Evolutionary conservation across 129 eudicot genomes (phyloP).

Genomic region (Flaveria brownii): DNA sequence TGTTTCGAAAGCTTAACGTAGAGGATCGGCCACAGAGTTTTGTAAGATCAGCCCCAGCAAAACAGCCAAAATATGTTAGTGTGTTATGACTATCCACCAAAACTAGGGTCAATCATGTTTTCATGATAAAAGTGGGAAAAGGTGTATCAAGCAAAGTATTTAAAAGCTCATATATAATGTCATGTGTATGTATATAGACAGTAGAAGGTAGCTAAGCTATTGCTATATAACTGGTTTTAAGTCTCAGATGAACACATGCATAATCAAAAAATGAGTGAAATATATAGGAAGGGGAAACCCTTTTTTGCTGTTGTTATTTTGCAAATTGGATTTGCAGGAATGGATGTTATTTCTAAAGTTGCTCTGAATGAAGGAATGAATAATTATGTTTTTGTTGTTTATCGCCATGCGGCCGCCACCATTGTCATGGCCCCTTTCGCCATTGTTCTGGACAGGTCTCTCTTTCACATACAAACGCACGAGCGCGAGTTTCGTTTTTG

Average conservation of each 20-base stretch:
- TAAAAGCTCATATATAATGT: conserved; percentile 6
- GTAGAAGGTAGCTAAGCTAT: conserved; percentile 25
- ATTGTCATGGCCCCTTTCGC: conserved; percentile 77
- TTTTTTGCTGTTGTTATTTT: conserved; percentile 58
- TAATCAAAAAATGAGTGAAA: conserved; percentile 31
- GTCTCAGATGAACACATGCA: conserved; percentile 28
- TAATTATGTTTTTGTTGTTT: conserved; percentile 74
- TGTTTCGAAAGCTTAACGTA: conserved; percentile 2
- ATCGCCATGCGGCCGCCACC: conserved; percentile 74
- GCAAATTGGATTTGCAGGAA: conserved; percentile 81
- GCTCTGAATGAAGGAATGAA: conserved; percentile 84
- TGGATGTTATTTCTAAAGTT: conserved; percentile 70
- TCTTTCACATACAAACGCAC: background rate
- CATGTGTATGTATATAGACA: conserved; percentile 32
- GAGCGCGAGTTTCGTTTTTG: background rate
- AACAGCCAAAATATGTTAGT: conserved; percentile 22
- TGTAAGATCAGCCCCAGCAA: conserved; percentile 29
- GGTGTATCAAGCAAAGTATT: conserved; percentile 20
- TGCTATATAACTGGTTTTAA: conserved; percentile 22
- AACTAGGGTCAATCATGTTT: conserved; percentile 32
- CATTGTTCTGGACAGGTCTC: conserved; percentile 58
- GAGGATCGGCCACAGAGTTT: conserved; percentile 11
- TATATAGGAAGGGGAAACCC: conserved; percentile 48
- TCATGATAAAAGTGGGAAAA: conserved; percentile 17
- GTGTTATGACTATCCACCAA: conserved; percentile 29